Base-by-base conservation (phyloP, 306 rosid genomes). In the Pterocarpus macrocarpus region DNA sequence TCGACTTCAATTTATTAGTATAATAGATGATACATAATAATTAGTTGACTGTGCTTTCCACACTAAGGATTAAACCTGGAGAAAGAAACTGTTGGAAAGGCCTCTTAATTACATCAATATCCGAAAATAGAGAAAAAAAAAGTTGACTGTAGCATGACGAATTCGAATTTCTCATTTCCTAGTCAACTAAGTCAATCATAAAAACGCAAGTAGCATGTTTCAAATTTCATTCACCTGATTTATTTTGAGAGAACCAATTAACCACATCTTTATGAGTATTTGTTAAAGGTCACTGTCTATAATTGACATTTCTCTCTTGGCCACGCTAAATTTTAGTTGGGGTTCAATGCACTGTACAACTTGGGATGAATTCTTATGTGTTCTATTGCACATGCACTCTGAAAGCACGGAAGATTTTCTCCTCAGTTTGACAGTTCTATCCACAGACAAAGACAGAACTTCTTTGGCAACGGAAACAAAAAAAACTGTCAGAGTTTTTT, bases 331-430 rank as follows among this genome's bases (percentile, higher is more conserved):
- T 45, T 75, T 66, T 64, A 56, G 75, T 14, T 1, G 61, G 30
- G 65, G 75, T 73, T 65, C 76, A 81, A 66, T 66, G 85, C 59
- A 50, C n/a, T 0, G 58, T 67, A 17, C 13, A 69, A 76, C 56
- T 77, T 41, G 44, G 63, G 49, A 58, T 47, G 72, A 68, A 30
- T 38, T 53, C 28, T 17, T 71, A 8, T 55, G 63, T 55, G 43
- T 73, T 64, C 65, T 47, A 38, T 70, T 50, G 73, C 79, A 82
- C 74, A 82, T 70, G 79, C 74, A 62, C 28, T 76, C 69, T 69
- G 67, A 82, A 70, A 53, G 16, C 62, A 70, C 14, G 50, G 17
- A 69, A 61, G 17, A 71, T 62, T 72, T 81, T 57, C 66, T 75
- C 71, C n/a, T 0, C 30, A 38, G 39, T 76, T 76, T 69, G 85